Percentiles rank a stretch among this genome's conserved stretches.
These are phyloP conservation scores for Fusarium sp. DNA, from an alignment of 2,329 filamentous ascomycete species.

Conservation along the genomic window DNA sequence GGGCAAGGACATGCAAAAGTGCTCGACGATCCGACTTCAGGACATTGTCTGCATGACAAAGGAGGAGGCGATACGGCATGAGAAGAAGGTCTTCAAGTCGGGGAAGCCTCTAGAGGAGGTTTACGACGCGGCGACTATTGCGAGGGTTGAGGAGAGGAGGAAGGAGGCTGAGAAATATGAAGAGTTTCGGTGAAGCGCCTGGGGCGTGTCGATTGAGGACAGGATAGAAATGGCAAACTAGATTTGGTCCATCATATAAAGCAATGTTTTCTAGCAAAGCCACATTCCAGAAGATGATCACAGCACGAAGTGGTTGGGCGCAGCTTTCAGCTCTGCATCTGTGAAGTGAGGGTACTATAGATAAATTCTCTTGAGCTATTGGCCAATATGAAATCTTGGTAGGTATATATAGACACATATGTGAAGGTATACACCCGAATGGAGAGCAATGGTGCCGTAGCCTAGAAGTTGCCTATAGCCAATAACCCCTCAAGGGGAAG, in stretches of 20 bases:
- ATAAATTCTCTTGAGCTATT: neutral
- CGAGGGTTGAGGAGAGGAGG: slow-evolving; percentile 74
- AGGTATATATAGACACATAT: neutral
- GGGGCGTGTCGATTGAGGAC: neutral
- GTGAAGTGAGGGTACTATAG: neutral
- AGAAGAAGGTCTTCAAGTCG: slow-evolving; percentile 81
- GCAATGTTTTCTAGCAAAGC: neutral
- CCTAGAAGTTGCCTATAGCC: neutral
- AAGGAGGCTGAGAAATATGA: slow-evolving; percentile 75
- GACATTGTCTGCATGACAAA: slow-evolving; percentile 94
- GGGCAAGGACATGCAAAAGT: slow-evolving; percentile 80
- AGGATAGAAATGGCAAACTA: neutral
- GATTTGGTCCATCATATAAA: neutral
- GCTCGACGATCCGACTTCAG: slow-evolving; percentile 73
- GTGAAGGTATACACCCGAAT: neutral
- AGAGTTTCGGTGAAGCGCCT: slow-evolving; percentile 54
- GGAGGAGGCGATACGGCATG: slow-evolving; percentile 85
- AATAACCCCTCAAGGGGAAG: neutral
- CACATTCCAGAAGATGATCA: neutral
- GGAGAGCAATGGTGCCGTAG: neutral
- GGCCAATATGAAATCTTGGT: neutral
- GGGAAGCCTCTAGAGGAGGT: slow-evolving; percentile 76
- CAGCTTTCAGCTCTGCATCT: neutral
- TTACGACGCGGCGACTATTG: slow-evolving; percentile 77
- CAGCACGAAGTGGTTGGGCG: neutral